Conservation (phyloP, 805 yeast genomes). For the Suhomyces canberraensis region DNA sequence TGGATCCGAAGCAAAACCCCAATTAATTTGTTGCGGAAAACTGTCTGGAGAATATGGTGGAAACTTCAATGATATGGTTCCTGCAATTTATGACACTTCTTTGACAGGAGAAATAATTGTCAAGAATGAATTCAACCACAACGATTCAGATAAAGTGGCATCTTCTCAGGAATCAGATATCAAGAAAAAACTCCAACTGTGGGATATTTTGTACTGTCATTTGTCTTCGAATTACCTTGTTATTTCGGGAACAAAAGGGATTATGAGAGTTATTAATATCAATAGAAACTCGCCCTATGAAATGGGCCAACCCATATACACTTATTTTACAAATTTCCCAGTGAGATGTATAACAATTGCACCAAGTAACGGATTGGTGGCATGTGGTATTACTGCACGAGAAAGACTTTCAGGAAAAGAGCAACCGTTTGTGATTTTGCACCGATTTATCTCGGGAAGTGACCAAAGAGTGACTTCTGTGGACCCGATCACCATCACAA, state of each 20-base stretch:
- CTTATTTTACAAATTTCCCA: slow-evolving; percentile 68
- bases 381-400: slow-evolving; percentile 79
- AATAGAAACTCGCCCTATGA: slow-evolving; percentile 19
- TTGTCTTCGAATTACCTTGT: slow-evolving; percentile 59
- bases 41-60: slow-evolving; percentile 66
- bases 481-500: slow-evolving; percentile 67
- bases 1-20: slow-evolving; percentile 40
- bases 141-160: slow-evolving; percentile 11
- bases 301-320: slow-evolving; percentile 63
- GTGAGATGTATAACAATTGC: slow-evolving; percentile 76
- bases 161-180: slow-evolving; percentile 22
- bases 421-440: slow-evolving; percentile 71
- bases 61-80: slow-evolving; percentile 37
- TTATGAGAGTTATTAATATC: slow-evolving; percentile 62
- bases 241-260: slow-evolving; percentile 71
- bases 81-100: slow-evolving; percentile 6
- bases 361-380: slow-evolving; percentile 59
- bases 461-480: slow-evolving; percentile 21
- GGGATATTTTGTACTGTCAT: slow-evolving; percentile 62
- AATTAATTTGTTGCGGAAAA: slow-evolving; percentile 62
- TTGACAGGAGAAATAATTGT: slow-evolving; percentile 9
- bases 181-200: slow-evolving; percentile 37
- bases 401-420: slow-evolving; percentile 66
- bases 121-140: slow-evolving; percentile 17
- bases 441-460: slow-evolving; percentile 26